phyloP scores from a whole-genome alignment of 768 basidiomycete species.

The Tubosaeta sp. region DNA sequence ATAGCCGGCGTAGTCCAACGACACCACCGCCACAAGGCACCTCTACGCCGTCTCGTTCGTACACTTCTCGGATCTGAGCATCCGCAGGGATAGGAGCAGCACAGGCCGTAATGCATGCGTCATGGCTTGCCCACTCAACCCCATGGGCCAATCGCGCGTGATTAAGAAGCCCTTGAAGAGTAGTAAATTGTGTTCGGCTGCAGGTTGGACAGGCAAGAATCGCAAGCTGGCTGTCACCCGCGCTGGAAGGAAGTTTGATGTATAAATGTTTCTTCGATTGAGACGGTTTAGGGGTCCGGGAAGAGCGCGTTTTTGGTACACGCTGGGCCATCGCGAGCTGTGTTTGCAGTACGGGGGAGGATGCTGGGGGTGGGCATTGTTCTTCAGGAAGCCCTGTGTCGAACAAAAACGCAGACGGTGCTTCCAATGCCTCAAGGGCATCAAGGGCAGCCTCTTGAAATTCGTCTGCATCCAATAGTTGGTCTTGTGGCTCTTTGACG shows the following conservation, averaged over 20 bases:
- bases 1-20: conserved; percentile 44
- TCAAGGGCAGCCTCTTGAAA: conserved; percentile 40
- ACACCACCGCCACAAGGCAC: conserved; percentile 32
- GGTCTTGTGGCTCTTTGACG: conserved; percentile 11
- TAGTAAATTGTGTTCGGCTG: conserved; percentile 44
- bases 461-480: conserved; percentile 23
- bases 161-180: conserved; percentile 48
- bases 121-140: conserved; percentile 47
- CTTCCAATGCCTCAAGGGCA: conserved; percentile 39
- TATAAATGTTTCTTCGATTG: conserved; percentile 37
- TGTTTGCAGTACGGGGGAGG: conserved; percentile 14
- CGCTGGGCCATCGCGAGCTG: conserved; percentile 12
- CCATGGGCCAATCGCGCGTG: conserved; percentile 48
- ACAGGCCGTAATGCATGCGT: conserved; percentile 46
- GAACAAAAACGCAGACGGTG: conserved; percentile 36
- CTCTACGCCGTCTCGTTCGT: conserved; percentile 38
- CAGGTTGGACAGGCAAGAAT: conserved; percentile 43
- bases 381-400: conserved; percentile 21
- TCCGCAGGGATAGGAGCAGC: conserved; percentile 35
- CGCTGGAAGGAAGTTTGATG: conserved; percentile 32
- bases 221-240: conserved; percentile 27
- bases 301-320: conserved; percentile 24
- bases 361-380: conserved; percentile 20
- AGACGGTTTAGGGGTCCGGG: conserved; percentile 25
- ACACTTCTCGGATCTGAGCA: conserved; percentile 31